These are phyloP conservation scores for Colletotrichum sp. DNA, from an alignment of 2,329 filamentous ascomycete genomes.

Conservation along the genomic window DNA sequence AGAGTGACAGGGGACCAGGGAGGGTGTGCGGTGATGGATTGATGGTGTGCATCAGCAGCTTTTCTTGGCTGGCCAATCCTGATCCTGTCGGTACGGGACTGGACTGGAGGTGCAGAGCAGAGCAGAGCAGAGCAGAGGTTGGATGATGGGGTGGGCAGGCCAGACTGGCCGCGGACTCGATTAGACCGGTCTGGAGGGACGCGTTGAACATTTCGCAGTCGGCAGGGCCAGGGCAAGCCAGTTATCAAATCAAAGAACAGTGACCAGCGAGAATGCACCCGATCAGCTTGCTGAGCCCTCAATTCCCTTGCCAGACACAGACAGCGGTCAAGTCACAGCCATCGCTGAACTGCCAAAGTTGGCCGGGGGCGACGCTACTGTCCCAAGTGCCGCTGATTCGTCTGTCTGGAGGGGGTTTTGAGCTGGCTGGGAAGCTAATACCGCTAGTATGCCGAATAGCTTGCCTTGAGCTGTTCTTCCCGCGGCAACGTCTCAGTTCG, in stretches of 20 bases:
- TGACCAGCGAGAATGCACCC: background rate
- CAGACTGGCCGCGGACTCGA: background rate
- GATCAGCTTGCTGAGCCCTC: background rate
- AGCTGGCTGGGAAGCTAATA: background rate
- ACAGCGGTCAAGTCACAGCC: background rate
- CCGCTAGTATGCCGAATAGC: background rate
- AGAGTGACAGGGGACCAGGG: background rate
- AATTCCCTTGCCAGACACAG: background rate
- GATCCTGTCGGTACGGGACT: conserved; percentile 3
- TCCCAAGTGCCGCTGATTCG: background rate
- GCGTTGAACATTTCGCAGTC: background rate
- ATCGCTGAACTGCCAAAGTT: background rate
- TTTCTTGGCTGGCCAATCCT: conserved; percentile 14
- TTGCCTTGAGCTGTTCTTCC: background rate
- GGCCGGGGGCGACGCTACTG: background rate
- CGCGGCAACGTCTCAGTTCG: conserved; percentile 1
- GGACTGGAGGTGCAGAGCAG: background rate
- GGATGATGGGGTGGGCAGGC: background rate
- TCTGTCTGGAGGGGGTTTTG: background rate
- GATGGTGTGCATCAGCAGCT: conserved; percentile 20
- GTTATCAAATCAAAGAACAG: background rate
- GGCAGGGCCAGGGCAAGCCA: background rate
- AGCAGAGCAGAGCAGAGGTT: background rate
- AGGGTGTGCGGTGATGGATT: background rate
- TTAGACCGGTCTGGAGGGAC: background rate